These are phyloP conservation scores for Podila epicladia DNA, from an alignment of 192 early-diverging fungal species.

Conservation along the genomic window DNA sequence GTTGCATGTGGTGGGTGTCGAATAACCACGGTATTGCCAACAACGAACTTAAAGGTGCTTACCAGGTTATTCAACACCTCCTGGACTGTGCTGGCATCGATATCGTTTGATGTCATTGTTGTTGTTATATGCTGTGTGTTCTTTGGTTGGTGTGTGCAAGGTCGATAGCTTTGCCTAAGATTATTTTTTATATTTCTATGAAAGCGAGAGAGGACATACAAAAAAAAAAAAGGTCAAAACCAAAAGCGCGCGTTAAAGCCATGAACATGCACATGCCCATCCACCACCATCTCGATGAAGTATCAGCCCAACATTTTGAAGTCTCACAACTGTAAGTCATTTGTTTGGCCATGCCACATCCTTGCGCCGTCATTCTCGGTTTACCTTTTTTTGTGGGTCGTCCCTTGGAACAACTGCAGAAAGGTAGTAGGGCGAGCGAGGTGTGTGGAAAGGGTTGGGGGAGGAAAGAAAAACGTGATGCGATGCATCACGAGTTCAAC, in stretches of 20 bases:
- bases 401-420: too few species aligned
- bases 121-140: background rate
- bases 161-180: too few species aligned
- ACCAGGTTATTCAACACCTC: constrained; percentile 36
- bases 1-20: background rate
- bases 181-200: too few species aligned
- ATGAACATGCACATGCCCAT: too few species aligned
- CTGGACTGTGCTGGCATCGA: constrained; percentile 29
- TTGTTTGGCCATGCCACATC: too few species aligned
- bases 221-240: too few species aligned
- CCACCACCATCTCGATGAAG: background rate
- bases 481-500: background rate
- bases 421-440: background rate
- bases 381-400: too few species aligned
- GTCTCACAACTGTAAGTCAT: too few species aligned
- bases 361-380: too few species aligned
- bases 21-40: background rate
- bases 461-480: background rate
- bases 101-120: constrained; percentile 9
- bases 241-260: too few species aligned
- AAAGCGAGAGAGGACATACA: too few species aligned
- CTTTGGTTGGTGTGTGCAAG: background rate
- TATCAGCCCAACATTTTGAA: too few species aligned
- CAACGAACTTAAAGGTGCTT: background rate
- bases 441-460: constrained; percentile 1